phyloP scores from a whole-genome alignment of 2,329 filamentous ascomycete species.

The Epichloe scottii region DNA sequence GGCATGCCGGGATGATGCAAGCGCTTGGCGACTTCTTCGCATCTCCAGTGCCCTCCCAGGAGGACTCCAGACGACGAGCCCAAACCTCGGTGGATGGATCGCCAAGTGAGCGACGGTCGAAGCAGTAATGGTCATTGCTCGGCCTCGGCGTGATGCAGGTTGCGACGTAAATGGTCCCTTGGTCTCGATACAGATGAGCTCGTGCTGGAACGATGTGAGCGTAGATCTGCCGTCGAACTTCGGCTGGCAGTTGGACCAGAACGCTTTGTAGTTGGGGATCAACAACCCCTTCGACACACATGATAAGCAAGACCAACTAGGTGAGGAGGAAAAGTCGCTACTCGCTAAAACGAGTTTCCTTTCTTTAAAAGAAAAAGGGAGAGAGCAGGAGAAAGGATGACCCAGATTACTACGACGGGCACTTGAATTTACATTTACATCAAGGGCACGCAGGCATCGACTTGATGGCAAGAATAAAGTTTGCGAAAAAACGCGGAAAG shows the following conservation, averaged over 20 bases:
- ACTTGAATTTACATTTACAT: neutral
- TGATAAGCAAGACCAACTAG: neutral
- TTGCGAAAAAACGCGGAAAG: slow-evolving; percentile 3
- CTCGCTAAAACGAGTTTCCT: neutral
- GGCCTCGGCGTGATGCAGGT: slow-evolving; percentile 3
- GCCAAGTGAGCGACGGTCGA: slow-evolving; percentile 6
- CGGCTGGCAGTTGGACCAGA: neutral
- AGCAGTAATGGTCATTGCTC: slow-evolving; percentile 5
- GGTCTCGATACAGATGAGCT: slow-evolving; percentile 1
- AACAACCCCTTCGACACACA: neutral
- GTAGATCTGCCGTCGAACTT: slow-evolving; percentile 4
- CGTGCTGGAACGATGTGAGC: neutral
- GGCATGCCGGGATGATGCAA: neutral
- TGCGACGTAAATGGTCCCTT: slow-evolving; percentile 1
- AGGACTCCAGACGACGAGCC: slow-evolving; percentile 5
- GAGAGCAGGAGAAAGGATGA: neutral
- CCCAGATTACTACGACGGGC: neutral
- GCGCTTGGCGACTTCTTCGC: slow-evolving; percentile 6
- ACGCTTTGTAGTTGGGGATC: neutral
- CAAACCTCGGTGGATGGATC: slow-evolving; percentile 5
- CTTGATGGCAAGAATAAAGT: neutral
- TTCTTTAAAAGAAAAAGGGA: neutral
- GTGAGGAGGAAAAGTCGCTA: neutral
- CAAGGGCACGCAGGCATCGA: neutral
- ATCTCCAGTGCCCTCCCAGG: slow-evolving; percentile 7